Evolutionary conservation across 1,284 basidiomycete species (phyloP), one percentile per base, ranked within the genome.

Genomic region (Moesziomyces aphidis): DNA sequence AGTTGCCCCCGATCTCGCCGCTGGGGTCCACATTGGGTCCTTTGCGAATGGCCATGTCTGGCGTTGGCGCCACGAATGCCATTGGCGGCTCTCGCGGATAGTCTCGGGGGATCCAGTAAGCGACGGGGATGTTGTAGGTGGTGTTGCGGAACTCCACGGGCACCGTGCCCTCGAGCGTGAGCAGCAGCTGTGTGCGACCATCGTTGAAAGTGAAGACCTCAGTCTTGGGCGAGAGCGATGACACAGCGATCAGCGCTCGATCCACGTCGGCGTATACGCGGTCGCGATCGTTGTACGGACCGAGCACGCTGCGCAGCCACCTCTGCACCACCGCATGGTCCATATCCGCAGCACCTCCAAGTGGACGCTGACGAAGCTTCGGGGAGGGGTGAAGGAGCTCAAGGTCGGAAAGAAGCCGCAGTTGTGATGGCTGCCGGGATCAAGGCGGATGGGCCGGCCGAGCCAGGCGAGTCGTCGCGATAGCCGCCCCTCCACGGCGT

Each of bases 151-250:
- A 97, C 0, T 88, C 85, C 74, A 99, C 95, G 1, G 94, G 95
- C 0, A 99, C 87, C 1, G 97, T 90, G 11, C 97, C 97, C 78
- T 95, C 92, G 1, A 97, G 79, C 64, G 92, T 94, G 62, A 99
- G 89, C 17, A 99, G 89, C 9, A 98, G 88, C 79, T 95, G 93
- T 0, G 93, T 91, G 43, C 95, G 90, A 31, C 96, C 96, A 77
- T 97, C 94, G 86, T 99, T 94, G 86, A 93, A 95, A 0, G 92
- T 97, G 88, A 95, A 97, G 10, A 95, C 90, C 82, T 97, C 95
- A 0, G 94, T 93, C 86, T 94, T 95, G 62, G 93, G 93, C 5
- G 91, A 88, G 52, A 97, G 88, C 17, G 92, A 89, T 8, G 89
- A 86, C 77, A 89, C 89, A 46, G 88, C 86, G 26, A 85, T 79